These are phyloP conservation scores for Detonula confervacea DNA, from an alignment of 352 stramenopile species.

Conservation along the genomic window DNA sequence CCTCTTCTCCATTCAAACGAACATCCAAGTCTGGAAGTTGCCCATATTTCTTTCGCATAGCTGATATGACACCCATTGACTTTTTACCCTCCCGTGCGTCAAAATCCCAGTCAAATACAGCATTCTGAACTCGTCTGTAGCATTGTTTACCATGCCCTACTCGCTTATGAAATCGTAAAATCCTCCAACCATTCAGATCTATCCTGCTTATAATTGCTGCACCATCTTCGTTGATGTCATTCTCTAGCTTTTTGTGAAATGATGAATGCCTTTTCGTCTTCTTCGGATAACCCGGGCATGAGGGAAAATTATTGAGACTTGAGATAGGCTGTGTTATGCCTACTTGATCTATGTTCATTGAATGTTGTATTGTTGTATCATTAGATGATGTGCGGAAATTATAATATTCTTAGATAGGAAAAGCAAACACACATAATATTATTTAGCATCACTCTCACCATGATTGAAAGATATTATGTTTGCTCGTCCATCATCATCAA, in stretches of 20 bases:
- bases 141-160: conserved; percentile 63
- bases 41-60: conserved; percentile 1
- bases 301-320: conserved; percentile 20
- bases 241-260: conserved; percentile 2
- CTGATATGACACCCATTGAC: conserved; percentile 40
- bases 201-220: conserved; percentile 17
- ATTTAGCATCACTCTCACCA: conserved; percentile 8
- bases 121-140: conserved; percentile 66
- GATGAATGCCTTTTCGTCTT: conserved; percentile 13
- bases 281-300: conserved; percentile 28
- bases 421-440: too few relatives aligned
- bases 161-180: conserved; percentile 60
- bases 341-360: conserved; percentile 18
- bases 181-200: conserved; percentile 57
- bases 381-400: too few relatives aligned
- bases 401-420: too few relatives aligned
- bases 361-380: conserved; percentile 9
- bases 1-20: not conserved
- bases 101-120: conserved; percentile 75
- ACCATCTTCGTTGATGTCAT: not conserved
- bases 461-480: conserved; percentile 17
- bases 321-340: conserved; percentile 33
- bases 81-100: conserved; percentile 31
- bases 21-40: not conserved
- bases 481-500: not conserved